Conservation (phyloP, 768 basidiomycete species). For the Mycena vulgaris region DNA sequence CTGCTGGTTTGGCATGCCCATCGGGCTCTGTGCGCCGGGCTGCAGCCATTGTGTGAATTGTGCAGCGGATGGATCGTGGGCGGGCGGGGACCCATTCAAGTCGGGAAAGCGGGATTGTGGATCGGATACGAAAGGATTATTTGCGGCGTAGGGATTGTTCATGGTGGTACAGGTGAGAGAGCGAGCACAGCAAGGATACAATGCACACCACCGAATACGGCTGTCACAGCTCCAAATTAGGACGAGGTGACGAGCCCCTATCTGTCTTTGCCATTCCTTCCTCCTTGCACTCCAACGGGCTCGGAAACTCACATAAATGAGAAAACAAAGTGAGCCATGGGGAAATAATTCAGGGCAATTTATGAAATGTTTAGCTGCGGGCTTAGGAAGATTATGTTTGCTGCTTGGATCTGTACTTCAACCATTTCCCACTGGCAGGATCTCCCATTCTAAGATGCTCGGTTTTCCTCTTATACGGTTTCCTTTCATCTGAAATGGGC, state of each 20-base stretch:
- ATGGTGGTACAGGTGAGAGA: slow-evolving; percentile 22
- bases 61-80: slow-evolving; percentile 34
- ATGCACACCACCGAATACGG: neutral
- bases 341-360: no score
- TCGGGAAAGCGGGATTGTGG: slow-evolving; percentile 76
- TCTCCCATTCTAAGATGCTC: no score
- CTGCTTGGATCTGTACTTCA: no score
- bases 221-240: neutral
- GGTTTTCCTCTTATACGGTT: no score
- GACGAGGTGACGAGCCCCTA: neutral
- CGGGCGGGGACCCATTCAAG: slow-evolving; percentile 55
- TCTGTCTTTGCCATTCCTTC: no score
- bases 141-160: slow-evolving; percentile 58
- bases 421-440: no score
- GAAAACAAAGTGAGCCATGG: no score
- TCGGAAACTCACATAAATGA: no score
- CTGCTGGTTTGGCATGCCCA: slow-evolving; percentile 53
- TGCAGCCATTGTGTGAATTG: slow-evolving; percentile 60
- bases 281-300: no score
- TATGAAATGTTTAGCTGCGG: no score
- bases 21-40: slow-evolving; percentile 41
- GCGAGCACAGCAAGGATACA: neutral
- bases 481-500: no score
- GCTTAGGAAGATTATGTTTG: no score
- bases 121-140: slow-evolving; percentile 78